A percentile compares a stretch with the other conserved stretches of the same genome.
These are phyloP conservation scores for Polychaeton citri DNA, from an alignment of 2,329 filamentous ascomycete species.

Conservation along the genomic window DNA sequence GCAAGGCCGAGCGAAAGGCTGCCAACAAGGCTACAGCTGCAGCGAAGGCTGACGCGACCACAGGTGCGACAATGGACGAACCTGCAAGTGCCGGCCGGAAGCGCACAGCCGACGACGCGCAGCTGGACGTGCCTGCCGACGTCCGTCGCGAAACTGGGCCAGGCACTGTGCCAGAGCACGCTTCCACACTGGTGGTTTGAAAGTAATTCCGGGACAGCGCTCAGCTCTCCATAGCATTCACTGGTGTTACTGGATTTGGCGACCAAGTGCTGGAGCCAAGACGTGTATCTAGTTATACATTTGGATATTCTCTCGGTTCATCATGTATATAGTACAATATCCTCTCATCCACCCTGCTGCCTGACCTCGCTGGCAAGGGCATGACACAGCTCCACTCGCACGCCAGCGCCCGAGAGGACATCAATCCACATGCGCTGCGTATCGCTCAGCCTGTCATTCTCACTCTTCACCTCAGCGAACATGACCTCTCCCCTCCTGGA, in stretches of 20 bases:
- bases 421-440: slow-evolving; percentile 96
- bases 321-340: not conserved
- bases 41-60: slow-evolving; percentile 10
- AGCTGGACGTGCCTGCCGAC: slow-evolving; percentile 15
- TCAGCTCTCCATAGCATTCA: not conserved
- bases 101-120: slow-evolving; percentile 13
- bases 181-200: slow-evolving; percentile 13
- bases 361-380: slow-evolving; percentile 46
- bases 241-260: not conserved
- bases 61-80: slow-evolving; percentile 5
- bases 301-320: not conserved
- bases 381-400: slow-evolving; percentile 70
- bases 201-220: not conserved
- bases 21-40: slow-evolving; percentile 20
- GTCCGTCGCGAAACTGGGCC: slow-evolving; percentile 13
- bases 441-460: slow-evolving; percentile 87
- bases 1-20: slow-evolving; percentile 32
- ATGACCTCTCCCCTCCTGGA: slow-evolving; percentile 18
- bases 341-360: slow-evolving; percentile 1
- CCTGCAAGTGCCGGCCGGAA: slow-evolving; percentile 9
- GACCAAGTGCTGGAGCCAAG: not conserved
- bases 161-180: slow-evolving; percentile 12
- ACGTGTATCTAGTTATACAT: not conserved
- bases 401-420: slow-evolving; percentile 71
- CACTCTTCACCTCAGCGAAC: slow-evolving; percentile 37